Percentiles rank a stretch among this genome's conserved stretches.
These are phyloP conservation scores for Cyberlindnera meyerae DNA, from an alignment of 805 yeast species.

Conservation along the genomic window DNA sequence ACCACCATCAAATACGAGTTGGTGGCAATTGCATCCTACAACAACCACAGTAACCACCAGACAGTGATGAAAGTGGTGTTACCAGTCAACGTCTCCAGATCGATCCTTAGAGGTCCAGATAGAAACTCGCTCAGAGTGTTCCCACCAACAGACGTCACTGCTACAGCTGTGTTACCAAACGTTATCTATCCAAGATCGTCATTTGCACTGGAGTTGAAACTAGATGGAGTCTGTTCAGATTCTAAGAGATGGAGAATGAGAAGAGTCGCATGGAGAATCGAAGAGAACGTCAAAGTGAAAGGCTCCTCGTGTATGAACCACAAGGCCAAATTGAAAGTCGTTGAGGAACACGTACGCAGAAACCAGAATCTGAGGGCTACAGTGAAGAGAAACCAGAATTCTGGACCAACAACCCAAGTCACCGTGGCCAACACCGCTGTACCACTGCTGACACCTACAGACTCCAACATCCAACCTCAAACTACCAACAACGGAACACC, in stretches of 20 bases:
- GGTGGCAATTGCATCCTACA: slow-evolving; percentile 51
- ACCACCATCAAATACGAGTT: slow-evolving; percentile 68
- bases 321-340: slow-evolving; percentile 39
- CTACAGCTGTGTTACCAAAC: slow-evolving; percentile 82
- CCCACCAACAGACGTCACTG: slow-evolving; percentile 91
- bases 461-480: slow-evolving; percentile 14
- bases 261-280: slow-evolving; percentile 82
- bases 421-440: slow-evolving; percentile 28
- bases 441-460: slow-evolving; percentile 15
- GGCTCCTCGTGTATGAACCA: slow-evolving; percentile 57
- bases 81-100: slow-evolving; percentile 71
- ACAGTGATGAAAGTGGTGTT: slow-evolving; percentile 41
- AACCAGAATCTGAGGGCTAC: slow-evolving; percentile 19
- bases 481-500: slow-evolving; percentile 2
- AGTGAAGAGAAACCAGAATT: slow-evolving; percentile 34
- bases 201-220: slow-evolving; percentile 74
- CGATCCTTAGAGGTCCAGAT: slow-evolving; percentile 77
- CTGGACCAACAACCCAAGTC: slow-evolving; percentile 35
- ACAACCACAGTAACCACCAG: slow-evolving; percentile 30
- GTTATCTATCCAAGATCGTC: slow-evolving; percentile 84
- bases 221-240: slow-evolving; percentile 62
- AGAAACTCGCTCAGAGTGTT: slow-evolving; percentile 83
- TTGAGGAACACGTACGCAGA: slow-evolving; percentile 38
- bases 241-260: slow-evolving; percentile 88
- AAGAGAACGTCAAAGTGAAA: slow-evolving; percentile 68